Evolutionary conservation across 75 land plant genomes (phyloP).

Genomic region (Sequoia sempervirens): DNA sequence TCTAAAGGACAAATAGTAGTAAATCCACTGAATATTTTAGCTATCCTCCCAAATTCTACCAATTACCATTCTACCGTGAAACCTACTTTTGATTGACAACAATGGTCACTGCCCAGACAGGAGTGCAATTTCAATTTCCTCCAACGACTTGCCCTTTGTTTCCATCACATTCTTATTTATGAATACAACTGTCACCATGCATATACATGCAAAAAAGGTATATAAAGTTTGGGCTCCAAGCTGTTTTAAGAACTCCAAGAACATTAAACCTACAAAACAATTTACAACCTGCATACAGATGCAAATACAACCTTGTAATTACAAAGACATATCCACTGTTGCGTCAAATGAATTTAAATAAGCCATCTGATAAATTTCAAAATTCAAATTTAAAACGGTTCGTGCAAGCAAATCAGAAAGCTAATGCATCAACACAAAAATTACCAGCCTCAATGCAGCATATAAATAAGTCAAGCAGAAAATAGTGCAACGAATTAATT

Average conservation of each 20-base stretch:
- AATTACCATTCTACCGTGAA: background rate
- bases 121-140: conserved; percentile 84
- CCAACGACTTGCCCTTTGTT: conserved; percentile 84
- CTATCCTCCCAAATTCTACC: background rate
- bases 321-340: background rate
- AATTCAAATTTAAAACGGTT: background rate
- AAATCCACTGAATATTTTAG: background rate
- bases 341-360: background rate
- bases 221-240: conserved; percentile 66
- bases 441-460: background rate
- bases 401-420: background rate
- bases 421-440: background rate
- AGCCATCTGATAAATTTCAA: background rate
- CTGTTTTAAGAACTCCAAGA: conserved; percentile 62
- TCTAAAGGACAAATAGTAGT: background rate
- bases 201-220: conserved; percentile 61
- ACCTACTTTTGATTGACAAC: background rate
- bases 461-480: background rate
- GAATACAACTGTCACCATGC: conserved; percentile 62
- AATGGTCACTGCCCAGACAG: conserved; percentile 15
- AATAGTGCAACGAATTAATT: conserved; percentile 18
- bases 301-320: background rate
- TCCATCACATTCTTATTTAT: conserved; percentile 74
- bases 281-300: conserved; percentile 68
- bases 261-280: conserved; percentile 81